These are phyloP conservation scores for Kondoa malvinella DNA, from an alignment of 768 basidiomycete species.

Conservation along the genomic window DNA sequence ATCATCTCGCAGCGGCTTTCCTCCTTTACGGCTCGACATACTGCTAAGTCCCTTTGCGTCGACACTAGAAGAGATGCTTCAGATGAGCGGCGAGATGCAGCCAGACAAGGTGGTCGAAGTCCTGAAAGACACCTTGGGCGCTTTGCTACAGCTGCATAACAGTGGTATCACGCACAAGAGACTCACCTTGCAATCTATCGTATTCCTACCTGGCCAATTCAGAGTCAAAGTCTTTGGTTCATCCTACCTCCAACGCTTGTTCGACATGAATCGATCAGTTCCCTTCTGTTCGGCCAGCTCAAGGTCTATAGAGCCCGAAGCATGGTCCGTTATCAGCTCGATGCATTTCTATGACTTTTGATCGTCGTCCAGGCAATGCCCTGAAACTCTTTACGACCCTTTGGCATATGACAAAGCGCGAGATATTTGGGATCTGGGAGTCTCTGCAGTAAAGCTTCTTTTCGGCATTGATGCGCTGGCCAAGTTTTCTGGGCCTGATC, in stretches of 20 bases:
- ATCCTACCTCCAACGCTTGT: conserved; percentile 9
- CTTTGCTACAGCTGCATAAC: background rate
- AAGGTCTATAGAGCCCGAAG: background rate
- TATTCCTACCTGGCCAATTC: conserved; percentile 1
- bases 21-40: background rate
- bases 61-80: background rate
- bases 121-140: background rate
- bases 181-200: conserved; percentile 2
- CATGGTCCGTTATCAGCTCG: conserved; percentile 7
- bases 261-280: conserved; percentile 19
- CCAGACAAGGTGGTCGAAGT: background rate
- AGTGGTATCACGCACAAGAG: conserved; percentile 2
- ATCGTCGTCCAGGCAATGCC: conserved; percentile 15
- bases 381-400: conserved; percentile 21
- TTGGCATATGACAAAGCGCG: conserved; percentile 22
- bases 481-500: background rate
- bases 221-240: conserved; percentile 7
- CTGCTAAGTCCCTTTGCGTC: background rate
- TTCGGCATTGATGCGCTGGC: background rate
- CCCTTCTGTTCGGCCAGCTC: background rate
- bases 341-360: background rate
- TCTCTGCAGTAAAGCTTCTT: conserved; percentile 16
- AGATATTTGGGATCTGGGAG: conserved; percentile 25
- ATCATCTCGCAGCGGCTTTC: background rate
- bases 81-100: background rate